A percentile compares a stretch with the other conserved stretches of the same genome.
Evolutionary conservation across 2,329 filamentous ascomycete genomes (phyloP).

Genomic region (Penicillium sp.): DNA sequence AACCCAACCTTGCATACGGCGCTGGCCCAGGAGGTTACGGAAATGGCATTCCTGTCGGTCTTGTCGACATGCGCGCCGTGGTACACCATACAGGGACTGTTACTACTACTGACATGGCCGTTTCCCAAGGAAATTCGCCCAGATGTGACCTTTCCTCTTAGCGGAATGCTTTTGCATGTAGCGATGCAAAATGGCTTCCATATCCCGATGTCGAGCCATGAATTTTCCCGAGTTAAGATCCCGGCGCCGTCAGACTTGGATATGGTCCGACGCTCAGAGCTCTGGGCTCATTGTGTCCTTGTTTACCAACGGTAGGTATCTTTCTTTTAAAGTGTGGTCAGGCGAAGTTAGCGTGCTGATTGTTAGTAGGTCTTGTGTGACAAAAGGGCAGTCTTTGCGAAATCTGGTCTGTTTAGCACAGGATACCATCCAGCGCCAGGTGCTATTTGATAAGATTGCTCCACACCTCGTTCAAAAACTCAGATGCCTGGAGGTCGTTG

Average conservation of each 20-base stretch:
- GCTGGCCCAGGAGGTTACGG: slow-evolving; percentile 33
- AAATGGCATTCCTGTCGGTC: slow-evolving; percentile 39
- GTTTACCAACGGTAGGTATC: slow-evolving; percentile 39
- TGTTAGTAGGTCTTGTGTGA: slow-evolving; percentile 33
- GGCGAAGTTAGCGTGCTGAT: background rate
- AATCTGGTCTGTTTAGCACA: slow-evolving; percentile 36
- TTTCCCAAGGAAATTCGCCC: slow-evolving; percentile 37
- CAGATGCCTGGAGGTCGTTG: slow-evolving; percentile 38
- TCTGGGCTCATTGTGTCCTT: slow-evolving; percentile 43
- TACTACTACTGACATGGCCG: slow-evolving; percentile 43
- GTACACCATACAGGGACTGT: slow-evolving; percentile 37
- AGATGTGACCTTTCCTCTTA: slow-evolving; percentile 38
- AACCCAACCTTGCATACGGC: slow-evolving; percentile 41
- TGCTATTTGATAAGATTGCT: slow-evolving; percentile 35
- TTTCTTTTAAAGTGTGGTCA: background rate
- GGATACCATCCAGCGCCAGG: slow-evolving; percentile 35
- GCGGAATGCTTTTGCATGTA: slow-evolving; percentile 40
- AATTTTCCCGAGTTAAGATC: slow-evolving; percentile 39
- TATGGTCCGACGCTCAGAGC: slow-evolving; percentile 37
- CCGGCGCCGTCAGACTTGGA: slow-evolving; percentile 34
- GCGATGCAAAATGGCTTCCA: slow-evolving; percentile 46
- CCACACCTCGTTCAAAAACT: slow-evolving; percentile 37
- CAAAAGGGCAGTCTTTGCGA: slow-evolving; percentile 39
- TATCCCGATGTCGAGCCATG: slow-evolving; percentile 43
- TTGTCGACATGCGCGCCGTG: slow-evolving; percentile 30